Base-by-base conservation (phyloP, 2,329 filamentous ascomycete genomes). In the Arthrobotrys conoides region DNA sequence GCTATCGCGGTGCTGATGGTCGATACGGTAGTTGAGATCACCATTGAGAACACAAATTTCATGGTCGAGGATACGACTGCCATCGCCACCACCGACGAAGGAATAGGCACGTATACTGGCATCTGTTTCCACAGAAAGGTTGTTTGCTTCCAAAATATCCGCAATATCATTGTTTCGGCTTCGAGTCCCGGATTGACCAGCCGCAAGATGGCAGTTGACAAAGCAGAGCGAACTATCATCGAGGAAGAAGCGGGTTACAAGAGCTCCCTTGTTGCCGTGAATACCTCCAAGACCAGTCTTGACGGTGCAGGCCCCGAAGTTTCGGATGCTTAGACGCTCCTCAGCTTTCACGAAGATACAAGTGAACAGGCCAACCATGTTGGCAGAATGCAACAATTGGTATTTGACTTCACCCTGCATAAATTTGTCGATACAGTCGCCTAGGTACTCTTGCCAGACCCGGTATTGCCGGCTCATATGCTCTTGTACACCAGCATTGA, bases 401-500 rank as follows among this genome's bases (percentile, higher is more conserved):
- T 98, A 99, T 12, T 92, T 86, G 80, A 94, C 90, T 68, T 92
- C 89, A 6, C 88, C 85, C 0, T 92, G 91, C 89, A 96, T 92
- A 82, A 91, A 91, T 81, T 97, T 93, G 83, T 97, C 93, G 46
- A 99, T 87, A 66, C 90, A 90, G 76, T 92, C 90, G 48, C 92
- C 90, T 33, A 99, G 87, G 83, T 97, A 94, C 83, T 98, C 94
- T 83, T 93, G 90, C 96, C 96, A 99, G 78, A 96, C 93, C 80
- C 96, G 92, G 84, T 99, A 99, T 83, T 97, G 94, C 81, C 96
- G 94, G 84, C 93, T 96, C 93, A 98, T 98, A 81, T 94, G 90
- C 84, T 97, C 94, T 82, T 93, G 91, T 64, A 93, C 92, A 0
- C 91, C 90, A 10, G 91, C 90, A 33, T 86, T 85, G 65, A 92